Base-by-base conservation (phyloP, 805 yeast genomes). In the Wickerhamiella dianesei region DNA sequence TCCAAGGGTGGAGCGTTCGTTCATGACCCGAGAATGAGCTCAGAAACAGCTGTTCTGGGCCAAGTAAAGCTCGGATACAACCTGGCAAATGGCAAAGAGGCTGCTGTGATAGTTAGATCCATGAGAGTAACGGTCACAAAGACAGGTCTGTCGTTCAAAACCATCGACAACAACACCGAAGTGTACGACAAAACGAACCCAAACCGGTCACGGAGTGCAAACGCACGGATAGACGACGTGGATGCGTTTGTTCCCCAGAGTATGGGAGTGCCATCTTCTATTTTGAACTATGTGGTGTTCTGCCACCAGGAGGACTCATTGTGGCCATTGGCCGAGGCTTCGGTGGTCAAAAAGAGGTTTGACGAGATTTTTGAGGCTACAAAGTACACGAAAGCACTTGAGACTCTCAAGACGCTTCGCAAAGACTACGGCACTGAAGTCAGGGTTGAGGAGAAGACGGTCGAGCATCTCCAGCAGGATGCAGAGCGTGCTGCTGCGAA, bases 291-390 rank as follows among this genome's bases (percentile, higher is more conserved):
- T 60, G 98, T 92, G 39, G 80, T 89, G 1, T 92, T 92, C 64
- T 89, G 98, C 59, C 99, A 92, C 59, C 99, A 92, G 62, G 99
- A 92, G 58, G 99, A 92, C 50, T 80, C 89, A 56, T 64, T 86
- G 22, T 92, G 99, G 99, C 99, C 99, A 1, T 69, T 92, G 43
- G 55, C 63, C 1, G 99, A 92, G 63, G 94, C 98, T 1, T 72
- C 94, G 2, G 74, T 74, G 12, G 71, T 92, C 60, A 94, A 92
- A 64, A 88, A 88, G 64, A 74, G 89, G 45, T 94, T 92, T 57
- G 98, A 92, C 62, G 98, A 92, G 63, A 89, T 92, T 6, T 92
- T 92, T 58, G 96, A 92, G 64, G 96, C 96, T 0, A 76, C 86
- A 54, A 87, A 85, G 61, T 94, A 83, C 58, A 86, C 96, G 1